phyloP scores from a whole-genome alignment of 78 protist species.

The Emiliania huxleyi region DNA sequence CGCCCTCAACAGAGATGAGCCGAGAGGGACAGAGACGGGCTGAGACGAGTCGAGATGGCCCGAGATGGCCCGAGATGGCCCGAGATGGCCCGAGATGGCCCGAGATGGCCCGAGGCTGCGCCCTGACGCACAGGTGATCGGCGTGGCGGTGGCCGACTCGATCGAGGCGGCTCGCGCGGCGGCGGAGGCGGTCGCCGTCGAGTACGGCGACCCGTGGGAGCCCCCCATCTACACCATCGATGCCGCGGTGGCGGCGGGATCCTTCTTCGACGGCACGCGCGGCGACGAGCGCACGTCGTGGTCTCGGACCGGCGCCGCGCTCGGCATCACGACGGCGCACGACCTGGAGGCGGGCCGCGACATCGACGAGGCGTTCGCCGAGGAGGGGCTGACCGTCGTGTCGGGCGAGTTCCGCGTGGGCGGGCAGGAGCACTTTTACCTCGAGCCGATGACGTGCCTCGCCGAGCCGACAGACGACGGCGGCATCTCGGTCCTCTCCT shows the following conservation, averaged over 20 bases:
- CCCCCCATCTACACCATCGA: conserved; percentile 71
- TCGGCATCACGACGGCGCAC: neutral
- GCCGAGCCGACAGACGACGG: conserved; percentile 84
- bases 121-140: conserved; percentile 65
- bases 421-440: conserved; percentile 95
- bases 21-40: too few relatives aligned
- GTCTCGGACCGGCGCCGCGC: neutral
- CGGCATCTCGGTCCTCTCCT: conserved; percentile 56
- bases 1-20: too few relatives aligned
- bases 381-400: conserved; percentile 47
- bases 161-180: conserved; percentile 60
- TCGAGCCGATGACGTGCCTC: conserved; percentile 80
- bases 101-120: too few relatives aligned
- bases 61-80: too few relatives aligned
- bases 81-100: too few relatives aligned
- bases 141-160: conserved; percentile 79
- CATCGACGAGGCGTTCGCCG: conserved; percentile 39
- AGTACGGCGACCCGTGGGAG: conserved; percentile 65
- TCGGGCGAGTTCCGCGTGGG: conserved; percentile 37
- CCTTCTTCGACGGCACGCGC: neutral
- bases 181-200: conserved; percentile 67
- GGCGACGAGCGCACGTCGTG: too few relatives aligned
- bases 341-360: neutral
- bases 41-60: too few relatives aligned
- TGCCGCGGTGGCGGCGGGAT: conserved; percentile 71